Conservation (phyloP, 169 alveolate genomes). For the Besnoitia besnoiti region DNA sequence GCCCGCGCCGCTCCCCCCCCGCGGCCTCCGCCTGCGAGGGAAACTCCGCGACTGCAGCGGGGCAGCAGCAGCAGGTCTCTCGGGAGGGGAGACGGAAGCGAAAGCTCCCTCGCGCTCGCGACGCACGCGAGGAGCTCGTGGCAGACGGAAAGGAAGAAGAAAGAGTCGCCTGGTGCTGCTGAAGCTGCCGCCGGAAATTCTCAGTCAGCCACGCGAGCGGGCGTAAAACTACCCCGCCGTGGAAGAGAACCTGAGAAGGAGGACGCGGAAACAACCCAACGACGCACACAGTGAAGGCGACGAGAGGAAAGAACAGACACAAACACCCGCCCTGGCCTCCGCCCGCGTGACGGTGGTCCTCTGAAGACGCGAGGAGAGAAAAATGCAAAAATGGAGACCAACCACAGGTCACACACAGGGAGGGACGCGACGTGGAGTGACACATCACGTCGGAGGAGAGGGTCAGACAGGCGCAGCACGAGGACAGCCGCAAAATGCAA, state of each 20-base stretch:
- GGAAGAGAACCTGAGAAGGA: neutral
- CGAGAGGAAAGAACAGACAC: neutral
- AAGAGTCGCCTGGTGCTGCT: neutral
- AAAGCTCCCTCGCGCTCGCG: neutral
- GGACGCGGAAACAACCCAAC: too few species aligned
- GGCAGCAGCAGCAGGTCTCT: neutral
- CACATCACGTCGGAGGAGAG: too few species aligned
- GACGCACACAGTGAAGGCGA: neutral
- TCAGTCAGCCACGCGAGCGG: conserved; percentile 14
- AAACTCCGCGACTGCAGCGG: neutral
- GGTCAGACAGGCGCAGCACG: too few species aligned
- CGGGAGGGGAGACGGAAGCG: neutral
- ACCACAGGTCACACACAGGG: too few species aligned
- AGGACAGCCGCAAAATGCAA: too few species aligned
- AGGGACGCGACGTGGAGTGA: too few species aligned
- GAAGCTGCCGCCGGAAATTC: neutral
- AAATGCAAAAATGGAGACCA: too few species aligned
- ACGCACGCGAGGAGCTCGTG: neutral
- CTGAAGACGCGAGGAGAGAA: too few species aligned
- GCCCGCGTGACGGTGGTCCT: too few species aligned
- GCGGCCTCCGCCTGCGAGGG: neutral
- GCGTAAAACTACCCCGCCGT: neutral
- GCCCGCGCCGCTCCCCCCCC: neutral
- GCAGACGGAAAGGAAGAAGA: neutral
- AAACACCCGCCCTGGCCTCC: too few species aligned